Evolutionary conservation across 352 stramenopile genomes (phyloP), one percentile per base, ranked within the genome.

Genomic region (Globisporangium recalcitrans): DNA sequence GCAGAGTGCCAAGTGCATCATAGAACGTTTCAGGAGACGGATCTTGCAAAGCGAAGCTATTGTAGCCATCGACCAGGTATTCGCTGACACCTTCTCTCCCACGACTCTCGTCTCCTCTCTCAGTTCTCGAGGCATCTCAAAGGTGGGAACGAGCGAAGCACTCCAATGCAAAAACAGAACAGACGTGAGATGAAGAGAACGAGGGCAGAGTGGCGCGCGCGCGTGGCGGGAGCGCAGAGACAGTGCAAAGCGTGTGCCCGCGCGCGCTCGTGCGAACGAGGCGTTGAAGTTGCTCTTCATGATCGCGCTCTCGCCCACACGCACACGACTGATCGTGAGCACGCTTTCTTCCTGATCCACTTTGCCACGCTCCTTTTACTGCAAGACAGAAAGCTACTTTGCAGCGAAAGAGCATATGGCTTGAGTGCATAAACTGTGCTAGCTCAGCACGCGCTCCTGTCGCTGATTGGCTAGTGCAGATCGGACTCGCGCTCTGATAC

Each of bases 1-100:
- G 56, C 4, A 86, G 67, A 4, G 13, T n/a, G n/a, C 77, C 51
- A 2, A 86, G 27, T 2, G 76, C 67, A 27, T 68, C 51, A 1
- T 58, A 36, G 26, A 88, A 73, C 3, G 56, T 58, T 27, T 58
- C 46, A 0, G 74, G 46, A 19, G 70, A 80, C 48, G 74, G 32
- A 24, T 78, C 71, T 3, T 51, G 46, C 10, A 86, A 67, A 3
- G 66, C 63, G 21, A 85, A 26, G 9, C 79, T 75, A 44, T 88
- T 88, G 24, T 72, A 57, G 7, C 51, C 56, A 52, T 88, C 58
- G 5, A 74, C 54, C 11, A 88, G 58, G 55, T 78, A 88, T 42
- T 87, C 79, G 7, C 62, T 59, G 0, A 75, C 70, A 16, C 79
- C 79, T 6, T 61, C 73, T 0, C 68, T 73, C 4, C n/a, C n/a